Conservation (phyloP, 2,329 filamentous ascomycete genomes). For the Talaromyces marneffei region DNA sequence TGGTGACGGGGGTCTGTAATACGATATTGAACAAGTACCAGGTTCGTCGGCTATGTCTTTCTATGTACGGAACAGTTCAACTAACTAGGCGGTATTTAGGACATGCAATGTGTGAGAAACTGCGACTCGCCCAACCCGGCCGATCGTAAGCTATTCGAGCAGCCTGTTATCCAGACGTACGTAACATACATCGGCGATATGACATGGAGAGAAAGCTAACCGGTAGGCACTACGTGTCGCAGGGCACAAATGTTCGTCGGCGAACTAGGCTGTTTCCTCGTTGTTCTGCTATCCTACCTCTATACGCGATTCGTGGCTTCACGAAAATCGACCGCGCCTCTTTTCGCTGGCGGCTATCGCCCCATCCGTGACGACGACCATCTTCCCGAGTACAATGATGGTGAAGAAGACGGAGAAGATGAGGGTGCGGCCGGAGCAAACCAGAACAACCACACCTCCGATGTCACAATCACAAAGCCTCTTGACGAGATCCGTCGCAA, state of each 20-base stretch:
- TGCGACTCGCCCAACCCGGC: constrained; percentile 66
- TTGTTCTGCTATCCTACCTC: constrained; percentile 65
- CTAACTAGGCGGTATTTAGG: constrained; percentile 40
- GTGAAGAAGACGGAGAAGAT: constrained; percentile 27
- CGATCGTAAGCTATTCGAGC: constrained; percentile 72
- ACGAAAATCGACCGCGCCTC: constrained; percentile 36
- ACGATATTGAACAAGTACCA: constrained; percentile 96
- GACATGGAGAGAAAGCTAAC: neutral
- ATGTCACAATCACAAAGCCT: constrained; percentile 46
- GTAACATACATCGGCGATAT: constrained; percentile 20
- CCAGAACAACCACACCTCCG: neutral
- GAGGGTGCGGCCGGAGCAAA: constrained; percentile 20
- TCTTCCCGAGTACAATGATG: constrained; percentile 36
- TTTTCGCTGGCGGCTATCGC: constrained; percentile 57
- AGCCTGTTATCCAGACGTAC: constrained; percentile 87
- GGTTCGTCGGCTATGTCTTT: constrained; percentile 42
- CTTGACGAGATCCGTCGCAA: constrained; percentile 48
- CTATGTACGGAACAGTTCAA: neutral
- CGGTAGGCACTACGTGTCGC: neutral
- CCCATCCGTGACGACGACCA: constrained; percentile 51
- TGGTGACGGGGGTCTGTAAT: constrained; percentile 92
- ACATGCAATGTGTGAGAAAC: constrained; percentile 93
- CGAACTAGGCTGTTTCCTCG: constrained; percentile 92
- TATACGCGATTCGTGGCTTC: constrained; percentile 53
- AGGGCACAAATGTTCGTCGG: constrained; percentile 92